Percentiles rank a stretch among this genome's conserved stretches.
phyloP scores from a whole-genome alignment of 306 rosid genomes.

The Prunus davidiana region DNA sequence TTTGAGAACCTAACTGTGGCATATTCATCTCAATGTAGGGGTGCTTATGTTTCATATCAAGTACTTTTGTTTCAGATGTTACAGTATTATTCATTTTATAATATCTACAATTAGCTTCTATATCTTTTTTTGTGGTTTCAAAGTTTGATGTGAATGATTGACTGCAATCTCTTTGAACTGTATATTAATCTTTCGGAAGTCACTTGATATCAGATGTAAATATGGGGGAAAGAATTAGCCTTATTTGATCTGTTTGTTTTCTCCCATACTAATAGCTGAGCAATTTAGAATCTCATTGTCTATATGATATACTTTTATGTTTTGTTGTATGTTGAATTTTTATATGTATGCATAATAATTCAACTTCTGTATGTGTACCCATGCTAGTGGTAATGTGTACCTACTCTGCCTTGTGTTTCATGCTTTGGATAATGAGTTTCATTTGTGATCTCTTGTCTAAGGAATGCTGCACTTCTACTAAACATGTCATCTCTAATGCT shows the following conservation, averaged over 20 bases:
- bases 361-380: not conserved
- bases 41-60: not conserved
- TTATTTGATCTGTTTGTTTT: not conserved
- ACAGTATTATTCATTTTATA: not conserved
- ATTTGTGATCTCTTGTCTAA: not conserved
- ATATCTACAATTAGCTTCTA: not conserved
- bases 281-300: not conserved
- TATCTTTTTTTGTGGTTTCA: too few species aligned
- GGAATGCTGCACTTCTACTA: not conserved
- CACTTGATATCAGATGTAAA: not conserved
- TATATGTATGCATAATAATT: not conserved
- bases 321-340: not conserved
- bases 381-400: not conserved
- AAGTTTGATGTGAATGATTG: too few species aligned
- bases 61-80: not conserved
- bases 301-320: not conserved
- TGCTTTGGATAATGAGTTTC: conserved; percentile 3
- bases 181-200: not conserved
- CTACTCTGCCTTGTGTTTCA: not conserved
- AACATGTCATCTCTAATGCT: not conserved
- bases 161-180: not conserved
- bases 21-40: not conserved
- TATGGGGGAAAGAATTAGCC: not conserved
- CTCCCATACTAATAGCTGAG: not conserved
- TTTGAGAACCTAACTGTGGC: not conserved